These are phyloP conservation scores for Rhizopogon vinicolor DNA, from an alignment of 768 basidiomycete genomes.

Conservation along the genomic window DNA sequence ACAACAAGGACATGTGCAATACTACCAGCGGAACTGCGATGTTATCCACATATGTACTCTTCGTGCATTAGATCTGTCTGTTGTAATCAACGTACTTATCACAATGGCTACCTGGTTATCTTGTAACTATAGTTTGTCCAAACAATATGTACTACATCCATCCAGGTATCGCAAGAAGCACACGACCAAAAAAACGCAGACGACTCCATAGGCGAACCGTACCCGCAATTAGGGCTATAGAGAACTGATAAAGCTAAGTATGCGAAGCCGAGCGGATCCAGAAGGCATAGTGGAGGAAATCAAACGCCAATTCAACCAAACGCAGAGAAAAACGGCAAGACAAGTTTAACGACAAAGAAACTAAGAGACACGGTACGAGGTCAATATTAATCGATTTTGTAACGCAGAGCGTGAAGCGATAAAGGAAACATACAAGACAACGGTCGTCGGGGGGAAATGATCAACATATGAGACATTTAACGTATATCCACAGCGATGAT, in stretches of 20 bases:
- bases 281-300: constrained; percentile 10
- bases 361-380: constrained; percentile 19
- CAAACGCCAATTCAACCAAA: neutral
- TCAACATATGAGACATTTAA: neutral
- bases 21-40: neutral
- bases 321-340: neutral
- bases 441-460: neutral
- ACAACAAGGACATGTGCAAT: neutral
- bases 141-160: constrained; percentile 31
- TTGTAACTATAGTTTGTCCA: constrained; percentile 16
- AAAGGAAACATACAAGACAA: neutral
- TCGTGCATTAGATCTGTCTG: neutral
- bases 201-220: constrained; percentile 11
- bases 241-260: constrained; percentile 17
- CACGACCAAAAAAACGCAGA: constrained; percentile 21
- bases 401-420: neutral
- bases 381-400: constrained; percentile 2
- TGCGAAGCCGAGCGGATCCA: constrained; percentile 7
- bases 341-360: constrained; percentile 1
- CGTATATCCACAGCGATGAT: neutral
- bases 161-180: constrained; percentile 31
- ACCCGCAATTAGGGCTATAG: constrained; percentile 18
- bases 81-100: neutral
- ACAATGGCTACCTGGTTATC: neutral
- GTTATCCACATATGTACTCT: neutral